Percentiles rank a stretch among this genome's conserved stretches.
phyloP scores from a whole-genome alignment of 2,329 filamentous ascomycete genomes.

The Exophiala bonariae region DNA sequence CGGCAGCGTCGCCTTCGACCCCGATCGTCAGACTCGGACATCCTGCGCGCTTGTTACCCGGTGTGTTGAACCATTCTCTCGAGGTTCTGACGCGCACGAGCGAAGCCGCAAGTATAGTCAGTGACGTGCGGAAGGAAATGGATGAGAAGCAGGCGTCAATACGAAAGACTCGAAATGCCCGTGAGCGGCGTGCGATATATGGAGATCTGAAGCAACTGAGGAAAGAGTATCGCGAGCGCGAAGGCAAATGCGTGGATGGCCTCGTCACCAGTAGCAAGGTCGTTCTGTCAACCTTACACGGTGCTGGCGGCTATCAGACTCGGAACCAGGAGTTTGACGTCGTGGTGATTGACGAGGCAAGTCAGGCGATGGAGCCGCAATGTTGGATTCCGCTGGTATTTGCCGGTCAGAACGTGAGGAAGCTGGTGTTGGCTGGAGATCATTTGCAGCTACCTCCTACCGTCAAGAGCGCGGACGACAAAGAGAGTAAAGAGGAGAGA shows the following conservation, averaged over 20 bases:
- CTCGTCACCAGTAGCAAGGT: slow-evolving; percentile 78
- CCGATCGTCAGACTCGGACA: slow-evolving; percentile 89
- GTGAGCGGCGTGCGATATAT: slow-evolving; percentile 80
- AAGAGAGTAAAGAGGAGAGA: slow-evolving; percentile 34
- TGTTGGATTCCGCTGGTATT: slow-evolving; percentile 90
- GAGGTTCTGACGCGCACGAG: slow-evolving; percentile 89
- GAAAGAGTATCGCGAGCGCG: slow-evolving; percentile 83
- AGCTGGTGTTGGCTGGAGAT: slow-evolving; percentile 89
- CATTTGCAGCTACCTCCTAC: slow-evolving; percentile 93
- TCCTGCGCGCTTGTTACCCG: slow-evolving; percentile 84
- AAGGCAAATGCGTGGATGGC: slow-evolving; percentile 75
- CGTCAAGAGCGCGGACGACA: slow-evolving; percentile 64
- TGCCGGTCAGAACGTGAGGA: slow-evolving; percentile 53
- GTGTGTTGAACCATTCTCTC: slow-evolving; percentile 83
- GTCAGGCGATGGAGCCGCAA: slow-evolving; percentile 92
- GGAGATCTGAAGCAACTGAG: slow-evolving; percentile 79
- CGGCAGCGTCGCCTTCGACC: slow-evolving; percentile 62
- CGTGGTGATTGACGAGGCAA: slow-evolving; percentile 93
- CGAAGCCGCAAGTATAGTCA: slow-evolving; percentile 84
- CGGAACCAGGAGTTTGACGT: slow-evolving; percentile 91
- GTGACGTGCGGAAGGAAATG: slow-evolving; percentile 88
- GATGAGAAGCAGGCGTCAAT: slow-evolving; percentile 87
- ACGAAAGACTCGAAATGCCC: slow-evolving; percentile 78
- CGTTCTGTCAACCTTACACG: slow-evolving; percentile 88
- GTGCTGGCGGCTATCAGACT: slow-evolving; percentile 60